Base-by-base conservation (phyloP, 306 rosid species). In the Trifolium repens region DNA sequence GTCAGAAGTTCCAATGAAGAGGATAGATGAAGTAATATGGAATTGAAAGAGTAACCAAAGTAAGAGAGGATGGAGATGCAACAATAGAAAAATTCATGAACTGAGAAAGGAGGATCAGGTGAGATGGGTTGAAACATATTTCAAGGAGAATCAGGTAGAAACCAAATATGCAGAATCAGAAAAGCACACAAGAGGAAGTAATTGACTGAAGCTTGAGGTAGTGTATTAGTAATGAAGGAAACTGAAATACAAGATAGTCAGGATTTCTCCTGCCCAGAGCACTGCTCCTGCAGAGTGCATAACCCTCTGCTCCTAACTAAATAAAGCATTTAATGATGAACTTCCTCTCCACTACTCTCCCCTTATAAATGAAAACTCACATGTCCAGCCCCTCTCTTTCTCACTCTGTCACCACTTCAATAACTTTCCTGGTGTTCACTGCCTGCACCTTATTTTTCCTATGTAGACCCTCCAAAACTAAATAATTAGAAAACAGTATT, bases 401-500 rank as follows among this genome's bases (percentile, higher is more conserved):
- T 22, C 32, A 19, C 58, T 52, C 61, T 19, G 34, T 24, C 62
- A 55, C 34, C 62, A 55, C 4, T 7, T 55, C 62, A 55, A 55
- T 55, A 55, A 55, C 8, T 11, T 57, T n/a, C n/a, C 15, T 57
- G 7, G 64, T 58, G 13, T 13, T 30, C 27, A 53, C 27, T 53
- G 5, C 16, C 19, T 27, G 19, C 66, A 60, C 66, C 42, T 60
- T 30, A 13, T 30, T 60, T 13, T 60, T 30, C 16, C 17, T 30
- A 27, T 13, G 5, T 34, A 30, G 42, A 60, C 11, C 66, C 42
- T 6, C 9, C 7, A 5, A 13, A 30, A 49, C 61, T 26, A 71
- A 43, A 61, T 67, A 49, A 53, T 16, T 43, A 66, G 67, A 77
- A 37, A 17, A 57, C 49, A 40, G 4, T 71, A 42, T 12, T 30